These are phyloP conservation scores for Neckera pumila DNA, from an alignment of 225 moss, liverwort and hornwort genomes.

Conservation along the genomic window DNA sequence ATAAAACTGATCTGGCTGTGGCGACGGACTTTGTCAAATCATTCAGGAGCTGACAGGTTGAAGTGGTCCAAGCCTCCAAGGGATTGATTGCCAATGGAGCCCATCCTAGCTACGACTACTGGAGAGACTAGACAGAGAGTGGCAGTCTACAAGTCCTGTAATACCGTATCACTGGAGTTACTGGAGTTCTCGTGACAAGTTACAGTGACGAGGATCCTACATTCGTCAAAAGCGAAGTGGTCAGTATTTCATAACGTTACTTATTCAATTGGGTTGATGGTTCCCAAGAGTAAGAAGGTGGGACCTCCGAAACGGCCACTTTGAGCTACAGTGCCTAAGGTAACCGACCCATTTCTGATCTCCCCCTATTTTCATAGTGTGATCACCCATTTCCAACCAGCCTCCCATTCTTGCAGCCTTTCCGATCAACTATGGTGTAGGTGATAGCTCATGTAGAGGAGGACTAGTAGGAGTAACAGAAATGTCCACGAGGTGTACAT, in stretches of 20 bases:
- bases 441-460: no score
- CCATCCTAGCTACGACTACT: not conserved
- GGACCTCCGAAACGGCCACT: not conserved
- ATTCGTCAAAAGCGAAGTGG: not conserved
- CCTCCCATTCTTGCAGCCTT: no score
- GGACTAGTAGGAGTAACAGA: no score
- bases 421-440: no score
- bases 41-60: not conserved
- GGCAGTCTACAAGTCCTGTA: not conserved
- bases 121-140: not conserved
- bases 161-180: not conserved
- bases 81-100: not conserved
- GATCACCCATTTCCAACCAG: no score
- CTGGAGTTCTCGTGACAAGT: not conserved
- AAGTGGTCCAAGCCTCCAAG: not conserved
- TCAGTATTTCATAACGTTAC: no score
- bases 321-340: not conserved
- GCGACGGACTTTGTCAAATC: not conserved
- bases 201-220: not conserved
- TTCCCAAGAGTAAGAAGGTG: not conserved
- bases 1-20: not conserved
- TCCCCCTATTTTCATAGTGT: no score
- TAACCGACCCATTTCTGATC: no score
- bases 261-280: not conserved
- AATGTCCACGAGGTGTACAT: no score